Base-by-base conservation (phyloP, 2,329 filamentous ascomycete genomes). In the Graphiopsis chlorocephala region DNA sequence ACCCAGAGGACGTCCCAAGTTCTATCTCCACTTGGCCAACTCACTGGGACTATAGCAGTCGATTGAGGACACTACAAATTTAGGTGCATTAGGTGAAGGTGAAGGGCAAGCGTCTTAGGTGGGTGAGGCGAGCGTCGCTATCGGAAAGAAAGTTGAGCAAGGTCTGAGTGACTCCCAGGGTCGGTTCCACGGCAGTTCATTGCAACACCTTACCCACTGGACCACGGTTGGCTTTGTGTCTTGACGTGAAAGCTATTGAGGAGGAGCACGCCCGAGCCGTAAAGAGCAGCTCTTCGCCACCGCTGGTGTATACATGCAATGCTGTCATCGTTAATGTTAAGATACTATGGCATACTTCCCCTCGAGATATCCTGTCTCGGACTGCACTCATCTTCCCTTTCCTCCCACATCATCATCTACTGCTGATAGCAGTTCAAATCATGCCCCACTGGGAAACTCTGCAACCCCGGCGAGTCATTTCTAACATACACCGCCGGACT, bases 401-500 rank as follows among this genome's bases (percentile, higher is more conserved):
- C 20, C 11, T 17, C 28, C 5, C 8, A 15, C 20, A 3, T 26
- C 11, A 17, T 11, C 29, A 12, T 23, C 23, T 61, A 62, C 60
- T 62, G 60, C 48, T 45, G 25, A 45, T 69, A 71, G 17, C 63
- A 65, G 26, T 65, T 64, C 50, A 63, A 35, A 28, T 65, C 38
- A 20, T 64, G 67, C 17, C 62, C 25, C n/a, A 65, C 61, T 20
- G 68, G 69, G 63, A 86, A 82, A 63, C 68, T 71, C 6, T 81
- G 78, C 69, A 83, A 80, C 0, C 83, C 85, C 48, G 83, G 77
- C 1, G 85, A 86, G 65, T 80, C 79, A 52, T 79, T 79, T 66
- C 84, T 83, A 0, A 88, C 86, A 84, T 86, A 91, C 3, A 90
- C 83, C 56, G 84, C 82, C 1, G 89, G 82, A 70, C 85, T 86